Evolutionary conservation across 1,139 yeast genomes (phyloP).

Genomic region (Fermentozyma sake): DNA sequence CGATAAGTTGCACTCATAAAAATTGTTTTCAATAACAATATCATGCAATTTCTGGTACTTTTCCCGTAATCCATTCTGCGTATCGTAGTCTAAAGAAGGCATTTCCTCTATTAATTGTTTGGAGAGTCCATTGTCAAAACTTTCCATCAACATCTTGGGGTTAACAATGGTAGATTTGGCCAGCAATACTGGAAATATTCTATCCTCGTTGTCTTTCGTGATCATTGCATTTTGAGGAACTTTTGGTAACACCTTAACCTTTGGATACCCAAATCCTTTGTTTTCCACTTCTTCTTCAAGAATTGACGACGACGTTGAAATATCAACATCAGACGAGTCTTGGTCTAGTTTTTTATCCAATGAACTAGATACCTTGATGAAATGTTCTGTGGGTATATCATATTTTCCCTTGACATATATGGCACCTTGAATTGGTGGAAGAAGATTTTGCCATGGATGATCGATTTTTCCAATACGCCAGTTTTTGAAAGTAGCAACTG

Average conservation of each 20-base stretch:
- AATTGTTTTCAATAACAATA: slow-evolving; percentile 51
- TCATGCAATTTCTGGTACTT: slow-evolving; percentile 62
- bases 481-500: slow-evolving; percentile 43
- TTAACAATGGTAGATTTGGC: slow-evolving; percentile 40
- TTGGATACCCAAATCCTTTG: slow-evolving; percentile 33
- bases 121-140: slow-evolving; percentile 54
- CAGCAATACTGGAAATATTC: slow-evolving; percentile 37
- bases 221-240: slow-evolving; percentile 48
- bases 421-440: slow-evolving; percentile 92
- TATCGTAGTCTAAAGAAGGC: slow-evolving; percentile 64
- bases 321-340: not conserved
- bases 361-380: not conserved
- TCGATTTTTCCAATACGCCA: slow-evolving; percentile 66
- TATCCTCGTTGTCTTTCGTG: slow-evolving; percentile 30
- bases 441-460: slow-evolving; percentile 62
- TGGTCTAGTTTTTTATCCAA: slow-evolving; percentile 7
- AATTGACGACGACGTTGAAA: slow-evolving; percentile 10
- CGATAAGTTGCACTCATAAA: slow-evolving; percentile 70
- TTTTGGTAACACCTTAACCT: slow-evolving; percentile 34
- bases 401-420: slow-evolving; percentile 25
- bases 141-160: slow-evolving; percentile 50
- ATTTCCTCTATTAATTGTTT: slow-evolving; percentile 48
- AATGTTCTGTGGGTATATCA: slow-evolving; percentile 1
- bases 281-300: slow-evolving; percentile 3
- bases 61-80: slow-evolving; percentile 54